Base-by-base conservation (phyloP, 495 filamentous ascomycete genomes). In the Penicillium riverlandense region DNA sequence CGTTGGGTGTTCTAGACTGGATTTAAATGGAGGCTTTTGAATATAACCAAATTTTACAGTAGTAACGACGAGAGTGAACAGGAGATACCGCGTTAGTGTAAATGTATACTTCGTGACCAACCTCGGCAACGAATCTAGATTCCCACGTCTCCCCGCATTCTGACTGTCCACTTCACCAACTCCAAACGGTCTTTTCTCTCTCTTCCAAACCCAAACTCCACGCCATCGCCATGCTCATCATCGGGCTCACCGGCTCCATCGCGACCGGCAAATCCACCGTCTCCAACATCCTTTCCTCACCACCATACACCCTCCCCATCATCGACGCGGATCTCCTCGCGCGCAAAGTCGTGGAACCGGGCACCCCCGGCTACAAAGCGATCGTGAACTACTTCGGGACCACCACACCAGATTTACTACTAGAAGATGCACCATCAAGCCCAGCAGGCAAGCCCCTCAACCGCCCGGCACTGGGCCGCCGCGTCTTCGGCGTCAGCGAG, bases 241-340 rank as follows among this genome's bases (percentile, higher is more conserved):
- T 98, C 58, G 92, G 92, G 52, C 83, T 98, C 27, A 98, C 92
- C 31, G 92, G 92, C 68, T 95, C 90, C 47, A 95, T 98, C 62
- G 91, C 92, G 31, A 97, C 94, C 4, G 92, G 94, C 61, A 98
- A 98, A 80, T 94, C 90, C 30, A 98, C 94, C 50, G 91, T 95
- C 50, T 95, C 92, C 33, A 59, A 71, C 44, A 70, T 96, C 53
- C 88, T 98, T 62, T 77, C 82, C 43, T 67, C 75, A 0, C 75
- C 87, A 0, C 90, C 90, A 9, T 83, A 96, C 74, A 78, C 76
- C 53, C 80, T 97, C 59, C 91, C 92, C 59, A 78, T 97, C 58
- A 86, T 98, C 74, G 92, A 98, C 69, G 89, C 92, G 53, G 94
- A 98, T 75, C 61, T 90, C 27, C 72, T 97, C 52, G 89, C 92